Conservation (phyloP, 495 filamentous ascomycete species). For the Talaromyces proteolyticus region DNA sequence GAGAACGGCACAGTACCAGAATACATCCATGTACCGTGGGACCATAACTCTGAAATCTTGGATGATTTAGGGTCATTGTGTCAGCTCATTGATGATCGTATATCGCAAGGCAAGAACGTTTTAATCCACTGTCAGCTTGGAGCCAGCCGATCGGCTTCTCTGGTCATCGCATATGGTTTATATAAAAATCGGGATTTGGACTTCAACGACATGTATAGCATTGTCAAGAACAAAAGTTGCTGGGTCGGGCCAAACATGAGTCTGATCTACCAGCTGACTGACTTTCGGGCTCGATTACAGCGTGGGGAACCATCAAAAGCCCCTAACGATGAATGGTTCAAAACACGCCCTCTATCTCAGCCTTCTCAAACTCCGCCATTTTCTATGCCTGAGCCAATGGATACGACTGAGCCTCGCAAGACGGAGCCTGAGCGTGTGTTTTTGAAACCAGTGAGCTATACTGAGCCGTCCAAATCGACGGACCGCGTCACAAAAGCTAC, state of each 20-base stretch:
- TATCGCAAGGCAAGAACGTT: constrained; percentile 75
- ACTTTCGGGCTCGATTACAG: constrained; percentile 54
- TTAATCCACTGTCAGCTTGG: constrained; percentile 94
- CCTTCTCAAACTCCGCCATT: constrained; percentile 3
- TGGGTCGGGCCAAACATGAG: constrained; percentile 99
- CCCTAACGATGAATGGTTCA: constrained; percentile 30
- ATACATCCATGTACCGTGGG: constrained; percentile 95
- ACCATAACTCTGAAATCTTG: constrained; percentile 94
- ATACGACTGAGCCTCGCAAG: background rate
- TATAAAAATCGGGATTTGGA: constrained; percentile 82
- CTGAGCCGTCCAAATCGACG: constrained; percentile 11
- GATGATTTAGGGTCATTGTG: constrained; percentile 81
- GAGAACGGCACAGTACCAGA: constrained; percentile 56
- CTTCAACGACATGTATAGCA: constrained; percentile 90
- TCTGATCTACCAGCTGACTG: constrained; percentile 92
- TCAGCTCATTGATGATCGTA: constrained; percentile 75
- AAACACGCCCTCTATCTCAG: constrained; percentile 26
- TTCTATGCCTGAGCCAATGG: background rate
- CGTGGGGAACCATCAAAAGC: constrained; percentile 38
- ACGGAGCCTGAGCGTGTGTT: background rate
- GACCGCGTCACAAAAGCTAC: background rate
- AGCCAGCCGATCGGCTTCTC: constrained; percentile 90
- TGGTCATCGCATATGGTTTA: constrained; percentile 93
- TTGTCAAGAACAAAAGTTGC: constrained; percentile 80
- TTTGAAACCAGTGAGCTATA: constrained; percentile 3